Conservation (phyloP, 805 yeast genomes). For the Hanseniaspora mollemarum region DNA sequence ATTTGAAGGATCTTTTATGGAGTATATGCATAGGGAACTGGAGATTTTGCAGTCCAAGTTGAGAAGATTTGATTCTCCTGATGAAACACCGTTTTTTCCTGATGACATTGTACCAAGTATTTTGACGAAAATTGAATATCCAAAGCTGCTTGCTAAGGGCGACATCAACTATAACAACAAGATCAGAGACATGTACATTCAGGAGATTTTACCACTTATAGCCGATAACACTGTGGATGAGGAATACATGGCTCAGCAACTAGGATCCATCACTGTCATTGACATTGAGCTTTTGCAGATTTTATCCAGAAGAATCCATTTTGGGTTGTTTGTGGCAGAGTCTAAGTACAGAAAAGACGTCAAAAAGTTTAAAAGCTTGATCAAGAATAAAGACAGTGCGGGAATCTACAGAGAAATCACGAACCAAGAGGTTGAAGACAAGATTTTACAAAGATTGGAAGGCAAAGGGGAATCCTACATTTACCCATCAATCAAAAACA, state of each 20-base stretch:
- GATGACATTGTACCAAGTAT: slow-evolving; percentile 50
- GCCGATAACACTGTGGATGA: slow-evolving; percentile 62
- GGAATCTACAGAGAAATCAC: slow-evolving; percentile 78
- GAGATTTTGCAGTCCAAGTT: slow-evolving; percentile 70
- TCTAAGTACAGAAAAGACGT: slow-evolving; percentile 68
- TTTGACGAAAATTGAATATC: slow-evolving; percentile 69
- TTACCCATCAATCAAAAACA: slow-evolving; percentile 67
- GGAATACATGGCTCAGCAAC: slow-evolving; percentile 44
- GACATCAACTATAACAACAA: slow-evolving; percentile 65
- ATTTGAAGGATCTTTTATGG: slow-evolving; percentile 71
- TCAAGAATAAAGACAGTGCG: slow-evolving; percentile 48
- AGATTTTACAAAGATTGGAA: slow-evolving; percentile 64
- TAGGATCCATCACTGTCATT: slow-evolving; percentile 72
- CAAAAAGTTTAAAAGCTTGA: slow-evolving; percentile 52
- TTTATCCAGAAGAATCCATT: slow-evolving; percentile 82
- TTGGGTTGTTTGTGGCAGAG: slow-evolving; percentile 96
- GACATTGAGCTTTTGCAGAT: slow-evolving; percentile 86
- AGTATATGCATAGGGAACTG: slow-evolving; percentile 67
- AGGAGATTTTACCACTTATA: slow-evolving; percentile 63
- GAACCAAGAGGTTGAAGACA: slow-evolving; percentile 73
- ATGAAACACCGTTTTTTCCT: slow-evolving; percentile 84
- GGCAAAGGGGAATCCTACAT: slow-evolving; percentile 81
- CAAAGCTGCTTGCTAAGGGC: slow-evolving; percentile 64
- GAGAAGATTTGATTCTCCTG: slow-evolving; percentile 88
- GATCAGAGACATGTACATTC: slow-evolving; percentile 57